Conservation (phyloP, 1,284 basidiomycete species). For the Abortiporus biennis region DNA sequence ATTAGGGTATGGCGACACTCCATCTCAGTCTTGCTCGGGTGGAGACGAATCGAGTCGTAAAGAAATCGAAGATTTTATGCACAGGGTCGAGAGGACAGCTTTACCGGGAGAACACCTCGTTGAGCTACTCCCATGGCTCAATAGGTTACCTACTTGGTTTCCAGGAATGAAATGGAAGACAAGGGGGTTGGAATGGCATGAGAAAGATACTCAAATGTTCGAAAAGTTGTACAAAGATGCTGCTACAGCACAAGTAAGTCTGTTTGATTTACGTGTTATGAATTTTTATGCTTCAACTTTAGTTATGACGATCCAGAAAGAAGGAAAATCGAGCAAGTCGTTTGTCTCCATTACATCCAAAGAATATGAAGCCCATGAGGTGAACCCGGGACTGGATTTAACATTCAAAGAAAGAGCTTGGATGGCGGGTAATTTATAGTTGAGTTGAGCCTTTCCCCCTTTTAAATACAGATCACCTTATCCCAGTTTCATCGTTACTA, state of each 20-base stretch:
- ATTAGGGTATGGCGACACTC: too few relatives aligned
- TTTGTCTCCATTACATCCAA: too few relatives aligned
- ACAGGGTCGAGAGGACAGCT: conserved; percentile 12
- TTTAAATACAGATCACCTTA: background rate
- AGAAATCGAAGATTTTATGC: conserved; percentile 14
- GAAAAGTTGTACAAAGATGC: conserved; percentile 14
- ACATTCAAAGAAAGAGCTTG: conserved; percentile 14
- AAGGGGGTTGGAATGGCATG: conserved; percentile 13
- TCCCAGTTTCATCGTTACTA: background rate
- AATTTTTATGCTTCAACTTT: too few relatives aligned
- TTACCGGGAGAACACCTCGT: conserved; percentile 21
- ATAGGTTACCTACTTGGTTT: conserved; percentile 16
- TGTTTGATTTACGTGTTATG: background rate
- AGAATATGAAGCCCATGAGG: too few relatives aligned
- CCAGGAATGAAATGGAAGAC: conserved; percentile 21
- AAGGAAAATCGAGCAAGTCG: too few relatives aligned
- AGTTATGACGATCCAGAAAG: too few relatives aligned
- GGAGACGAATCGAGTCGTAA: conserved; percentile 15
- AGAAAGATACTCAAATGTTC: conserved; percentile 14
- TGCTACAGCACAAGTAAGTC: conserved; percentile 13
- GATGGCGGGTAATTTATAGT: conserved; percentile 16
- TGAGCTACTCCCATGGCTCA: conserved; percentile 24
- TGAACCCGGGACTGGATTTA: too few relatives aligned
- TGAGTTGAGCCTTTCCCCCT: too few relatives aligned
- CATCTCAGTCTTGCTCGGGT: too few relatives aligned